Conservation (phyloP, 768 basidiomycete genomes). For the Mycena sanguinolenta region DNA sequence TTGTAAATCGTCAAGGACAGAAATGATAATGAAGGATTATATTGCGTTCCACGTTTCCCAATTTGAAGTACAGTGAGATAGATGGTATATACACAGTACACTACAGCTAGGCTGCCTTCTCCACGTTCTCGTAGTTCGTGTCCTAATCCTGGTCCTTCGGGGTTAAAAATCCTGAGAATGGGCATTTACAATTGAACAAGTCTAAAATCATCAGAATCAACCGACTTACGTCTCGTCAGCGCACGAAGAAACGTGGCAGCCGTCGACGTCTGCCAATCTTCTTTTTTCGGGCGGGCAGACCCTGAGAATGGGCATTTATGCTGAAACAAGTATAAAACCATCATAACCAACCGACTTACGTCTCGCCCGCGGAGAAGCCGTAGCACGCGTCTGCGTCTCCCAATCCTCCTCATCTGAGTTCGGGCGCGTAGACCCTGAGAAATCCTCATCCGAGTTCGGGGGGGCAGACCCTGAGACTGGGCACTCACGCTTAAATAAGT, state of each 20-base stretch:
- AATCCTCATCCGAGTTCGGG: slow-evolving; percentile 26
- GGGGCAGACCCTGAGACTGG: not conserved
- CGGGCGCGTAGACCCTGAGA: no score
- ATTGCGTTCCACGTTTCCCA: not conserved
- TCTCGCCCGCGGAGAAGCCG: no score
- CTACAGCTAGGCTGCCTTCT: not conserved
- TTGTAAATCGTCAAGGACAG: slow-evolving; percentile 24
- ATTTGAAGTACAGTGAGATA: slow-evolving; percentile 3
- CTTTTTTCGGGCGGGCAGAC: no score
- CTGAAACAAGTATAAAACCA: no score
- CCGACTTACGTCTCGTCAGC: slow-evolving; percentile 2
- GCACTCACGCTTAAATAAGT: not conserved
- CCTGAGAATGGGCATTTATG: no score
- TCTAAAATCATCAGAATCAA: not conserved
- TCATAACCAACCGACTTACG: no score
- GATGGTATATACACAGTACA: not conserved
- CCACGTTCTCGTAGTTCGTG: slow-evolving; percentile 5
- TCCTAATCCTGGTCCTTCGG: slow-evolving; percentile 31
- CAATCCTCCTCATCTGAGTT: no score
- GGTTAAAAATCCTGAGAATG: not conserved
- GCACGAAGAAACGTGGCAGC: slow-evolving; percentile 8
- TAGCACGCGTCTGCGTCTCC: no score
- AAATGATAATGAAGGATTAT: slow-evolving; percentile 33
- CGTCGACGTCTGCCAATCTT: not conserved
- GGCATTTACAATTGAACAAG: slow-evolving; percentile 3